Evolutionary conservation across 2,329 filamentous ascomycete species (phyloP).

Genomic region (Talaromyces sp.): DNA sequence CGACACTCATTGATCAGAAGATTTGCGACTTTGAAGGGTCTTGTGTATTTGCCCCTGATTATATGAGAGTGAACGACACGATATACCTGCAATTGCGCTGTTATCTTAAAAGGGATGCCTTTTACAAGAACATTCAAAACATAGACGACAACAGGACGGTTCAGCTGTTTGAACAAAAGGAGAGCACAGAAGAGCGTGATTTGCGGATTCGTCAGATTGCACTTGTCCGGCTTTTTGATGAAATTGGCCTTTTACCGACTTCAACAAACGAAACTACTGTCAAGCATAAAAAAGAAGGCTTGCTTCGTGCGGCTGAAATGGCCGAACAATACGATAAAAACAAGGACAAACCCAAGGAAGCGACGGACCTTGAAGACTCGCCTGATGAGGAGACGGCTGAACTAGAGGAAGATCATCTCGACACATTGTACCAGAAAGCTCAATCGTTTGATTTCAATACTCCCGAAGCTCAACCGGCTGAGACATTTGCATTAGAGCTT

Average conservation of each 20-base stretch:
- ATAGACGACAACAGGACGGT: slow-evolving; percentile 66
- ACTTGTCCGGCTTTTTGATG: slow-evolving; percentile 82
- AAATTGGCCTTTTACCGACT: slow-evolving; percentile 78
- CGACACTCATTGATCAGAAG: slow-evolving; percentile 84
- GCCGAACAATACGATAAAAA: slow-evolving; percentile 72
- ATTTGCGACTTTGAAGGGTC: slow-evolving; percentile 83
- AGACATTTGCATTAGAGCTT: slow-evolving; percentile 77
- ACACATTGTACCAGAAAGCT: slow-evolving; percentile 89
- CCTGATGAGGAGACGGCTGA: slow-evolving; percentile 84
- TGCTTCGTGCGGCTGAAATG: slow-evolving; percentile 83
- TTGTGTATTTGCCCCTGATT: slow-evolving; percentile 86
- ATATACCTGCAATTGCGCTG: slow-evolving; percentile 86
- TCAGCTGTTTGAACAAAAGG: slow-evolving; percentile 77
- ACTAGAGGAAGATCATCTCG: slow-evolving; percentile 91
- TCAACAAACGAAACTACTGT: slow-evolving; percentile 71
- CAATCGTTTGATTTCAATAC: slow-evolving; percentile 96
- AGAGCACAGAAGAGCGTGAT: slow-evolving; percentile 80
- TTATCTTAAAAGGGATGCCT: slow-evolving; percentile 71
- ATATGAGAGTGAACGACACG: slow-evolving; percentile 84
- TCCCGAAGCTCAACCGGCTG: slow-evolving; percentile 77
- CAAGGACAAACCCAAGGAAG: slow-evolving; percentile 42
- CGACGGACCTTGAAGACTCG: slow-evolving; percentile 44
- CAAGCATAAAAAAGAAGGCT: slow-evolving; percentile 75
- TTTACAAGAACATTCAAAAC: slow-evolving; percentile 58
- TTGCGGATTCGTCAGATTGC: slow-evolving; percentile 82